Base-by-base conservation (phyloP, 2,329 filamentous ascomycete species). In the Alternaria burnsii region DNA sequence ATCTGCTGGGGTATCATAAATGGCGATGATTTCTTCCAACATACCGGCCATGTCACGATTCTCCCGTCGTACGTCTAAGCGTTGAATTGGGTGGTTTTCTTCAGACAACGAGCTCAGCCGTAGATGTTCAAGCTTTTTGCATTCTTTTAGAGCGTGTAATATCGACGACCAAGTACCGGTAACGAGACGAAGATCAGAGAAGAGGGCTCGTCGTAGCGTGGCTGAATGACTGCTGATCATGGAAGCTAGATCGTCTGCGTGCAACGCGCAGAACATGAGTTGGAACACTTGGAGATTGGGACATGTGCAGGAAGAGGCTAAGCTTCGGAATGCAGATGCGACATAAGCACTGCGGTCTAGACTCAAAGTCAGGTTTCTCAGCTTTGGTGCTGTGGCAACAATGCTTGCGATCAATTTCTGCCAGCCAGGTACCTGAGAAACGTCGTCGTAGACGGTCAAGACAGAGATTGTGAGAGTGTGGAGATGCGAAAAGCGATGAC, bases 391-490 rank as follows among this genome's bases (percentile, higher is more conserved):
- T 26, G 63, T 44, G 32, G 58, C 38, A 24, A 76, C 62, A 32
- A 76, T 67, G 4, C 67, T 59, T 30, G 59, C 63, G 1, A 75
- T 41, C 1, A 59, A 56, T 12, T 67, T 66, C 20, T 70, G 63
- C 71, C 72, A 75, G 22, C 69, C 69, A 8, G 68, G 62, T 12
- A 60, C 28, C 7, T 63, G 68, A 9, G 59, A 50, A 24, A 61
- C 38, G 10, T 42, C 62, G 10, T 62, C 58, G 28, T 66, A 62
- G 16, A 55, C 47, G 3, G 62, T 59, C 30, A 66, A 55, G 12
- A 73, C 62, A 4, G 68, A 71, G 1, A 76, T 48, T 1, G 60
- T 61, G 40, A 76, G 58, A 8, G 64, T 51, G 5, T 58, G 59
- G 3, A 76, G 54, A 16, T 43, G 47, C 4, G 38, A 44, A 32